Base-by-base conservation (phyloP, 495 filamentous ascomycete genomes). In the Parachaetomium inaequale region DNA sequence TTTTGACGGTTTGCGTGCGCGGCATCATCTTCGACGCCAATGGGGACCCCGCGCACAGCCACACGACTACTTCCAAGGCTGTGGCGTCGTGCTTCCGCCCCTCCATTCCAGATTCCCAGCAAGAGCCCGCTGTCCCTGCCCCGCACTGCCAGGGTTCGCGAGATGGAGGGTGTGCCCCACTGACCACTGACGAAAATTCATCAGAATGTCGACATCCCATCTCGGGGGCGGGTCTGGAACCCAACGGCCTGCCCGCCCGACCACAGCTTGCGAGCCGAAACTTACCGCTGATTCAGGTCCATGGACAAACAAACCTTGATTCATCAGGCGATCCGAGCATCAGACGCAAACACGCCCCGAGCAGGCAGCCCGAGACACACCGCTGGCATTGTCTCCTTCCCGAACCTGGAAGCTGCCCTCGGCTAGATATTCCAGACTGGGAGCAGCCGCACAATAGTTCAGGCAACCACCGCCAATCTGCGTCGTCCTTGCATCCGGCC, bases 51-150 rank as follows among this genome's bases (percentile, higher is more conserved):
- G 36, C 12, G 36, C 36, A 40, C 14, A 40, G 19, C 28, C 21
- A 51, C 25, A 45, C n/a, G 8, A 29, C 14, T 21, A 5, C 47
- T 4, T n/a, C 19, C 52, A 55, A 42, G 34, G 34, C 8, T 57
- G 54, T 56, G 36, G 54, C 54, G 54, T 43, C 5, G 23, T 5
- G 54, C 36, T 57, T 57, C 54, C 38, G 54, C 54, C 40, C 52
- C 52, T 55, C 36, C 36, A 25, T 21, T 45, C 38, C 14, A 54
- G 3, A 23, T 1, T 11, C 15, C 15, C 11, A 15, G n/a, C 31
- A n/a, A n/a, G n/a, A n/a, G n/a, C 31, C 51, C 51, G 31, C 51
- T 38, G 31, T 14, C 15, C 32, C 17, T 54, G 51, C 54, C 54
- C 54, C 54, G 54, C 54, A 29, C 25, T 23, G 17, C 40, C 17